These are phyloP conservation scores for Strigomonas culicis DNA, from an alignment of 208 protist genomes.

Conservation along the genomic window DNA sequence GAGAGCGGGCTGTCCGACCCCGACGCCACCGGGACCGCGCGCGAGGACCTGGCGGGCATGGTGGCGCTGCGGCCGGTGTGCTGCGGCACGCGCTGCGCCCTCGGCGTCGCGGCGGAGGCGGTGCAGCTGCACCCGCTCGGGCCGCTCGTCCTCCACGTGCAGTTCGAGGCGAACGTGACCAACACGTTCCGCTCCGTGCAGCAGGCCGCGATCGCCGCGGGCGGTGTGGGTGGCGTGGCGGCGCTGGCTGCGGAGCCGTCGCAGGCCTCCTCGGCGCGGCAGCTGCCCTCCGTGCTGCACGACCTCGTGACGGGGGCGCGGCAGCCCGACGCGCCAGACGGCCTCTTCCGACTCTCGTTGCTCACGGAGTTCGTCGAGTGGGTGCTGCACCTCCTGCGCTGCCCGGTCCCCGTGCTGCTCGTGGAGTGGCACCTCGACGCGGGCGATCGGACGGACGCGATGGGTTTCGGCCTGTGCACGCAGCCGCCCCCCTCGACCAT, in stretches of 20 bases:
- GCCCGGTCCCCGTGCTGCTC: conserved; percentile 36
- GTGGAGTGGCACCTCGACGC: conserved; percentile 45
- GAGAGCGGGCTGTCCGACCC: neutral
- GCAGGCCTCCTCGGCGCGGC: neutral
- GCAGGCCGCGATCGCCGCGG: conserved; percentile 3
- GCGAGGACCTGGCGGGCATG: neutral
- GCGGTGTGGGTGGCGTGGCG: neutral
- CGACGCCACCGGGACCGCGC: neutral
- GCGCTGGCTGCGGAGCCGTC: neutral
- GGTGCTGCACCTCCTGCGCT: conserved; percentile 38
- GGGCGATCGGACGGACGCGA: neutral
- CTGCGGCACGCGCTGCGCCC: conserved; percentile 37
- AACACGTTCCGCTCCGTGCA: neutral
- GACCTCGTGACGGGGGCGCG: conserved; percentile 1
- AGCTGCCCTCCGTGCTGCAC: neutral
- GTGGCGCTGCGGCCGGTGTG: conserved; percentile 26
- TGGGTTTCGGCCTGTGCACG: neutral
- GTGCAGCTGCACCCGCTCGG: conserved; percentile 55
- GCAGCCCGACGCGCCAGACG: neutral
- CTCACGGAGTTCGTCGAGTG: conserved; percentile 44
- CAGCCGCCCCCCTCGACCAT: neutral
- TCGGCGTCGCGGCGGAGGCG: conserved; percentile 42
- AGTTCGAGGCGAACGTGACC: conserved; percentile 32
- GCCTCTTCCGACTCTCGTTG: neutral
- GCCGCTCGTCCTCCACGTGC: conserved; percentile 53